Percentiles rank a stretch among this genome's conserved stretches.
Conservation (phyloP, 2,329 filamentous ascomycete genomes). For the Lasiodiplodia hormozganensis region DNA sequence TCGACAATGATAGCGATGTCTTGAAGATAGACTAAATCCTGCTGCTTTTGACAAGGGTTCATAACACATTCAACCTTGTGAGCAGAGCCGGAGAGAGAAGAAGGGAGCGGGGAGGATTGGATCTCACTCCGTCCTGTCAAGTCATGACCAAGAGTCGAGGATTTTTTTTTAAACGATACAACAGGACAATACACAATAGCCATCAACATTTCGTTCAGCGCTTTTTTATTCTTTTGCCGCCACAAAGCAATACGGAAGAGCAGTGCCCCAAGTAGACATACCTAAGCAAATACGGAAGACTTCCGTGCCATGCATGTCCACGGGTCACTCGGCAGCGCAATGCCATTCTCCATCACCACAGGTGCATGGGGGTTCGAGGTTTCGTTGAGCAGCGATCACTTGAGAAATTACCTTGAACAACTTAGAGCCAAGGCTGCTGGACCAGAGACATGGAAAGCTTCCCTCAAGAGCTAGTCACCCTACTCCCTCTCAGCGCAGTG, state of each 20-base stretch:
- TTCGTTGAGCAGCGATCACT: background rate
- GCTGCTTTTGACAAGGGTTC: background rate
- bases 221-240: too few relatives aligned
- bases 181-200: too few relatives aligned
- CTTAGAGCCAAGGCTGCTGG: background rate
- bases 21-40: background rate
- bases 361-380: background rate
- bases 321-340: background rate
- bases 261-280: too few relatives aligned
- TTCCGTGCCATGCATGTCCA: background rate
- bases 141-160: too few relatives aligned
- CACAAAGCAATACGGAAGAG: too few relatives aligned
- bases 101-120: too few relatives aligned
- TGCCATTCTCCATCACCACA: background rate
- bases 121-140: too few relatives aligned
- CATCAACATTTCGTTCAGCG: too few relatives aligned
- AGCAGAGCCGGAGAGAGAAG: too few relatives aligned
- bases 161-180: too few relatives aligned
- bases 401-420: background rate
- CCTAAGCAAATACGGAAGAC: background rate
- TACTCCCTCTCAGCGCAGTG: background rate
- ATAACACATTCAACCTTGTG: too few relatives aligned
- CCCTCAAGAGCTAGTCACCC: background rate
- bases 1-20: background rate
- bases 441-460: background rate